phyloP scores from a whole-genome alignment of 352 stramenopile species.

The Peronospora farinosa region DNA sequence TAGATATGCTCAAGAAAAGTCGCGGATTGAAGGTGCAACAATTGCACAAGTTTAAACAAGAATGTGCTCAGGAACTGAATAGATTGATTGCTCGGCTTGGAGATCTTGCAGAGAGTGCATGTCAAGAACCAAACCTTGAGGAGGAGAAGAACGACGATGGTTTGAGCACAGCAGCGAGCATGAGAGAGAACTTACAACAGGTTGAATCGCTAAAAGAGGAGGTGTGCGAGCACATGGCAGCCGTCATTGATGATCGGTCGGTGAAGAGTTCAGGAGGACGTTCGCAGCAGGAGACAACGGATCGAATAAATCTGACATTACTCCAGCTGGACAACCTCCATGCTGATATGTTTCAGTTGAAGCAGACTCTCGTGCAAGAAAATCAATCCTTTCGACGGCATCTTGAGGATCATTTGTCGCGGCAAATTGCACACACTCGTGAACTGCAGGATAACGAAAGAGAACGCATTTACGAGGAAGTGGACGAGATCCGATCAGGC shows the following conservation, averaged over 20 bases:
- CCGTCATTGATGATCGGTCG: conserved; percentile 7
- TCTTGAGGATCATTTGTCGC: conserved; percentile 42
- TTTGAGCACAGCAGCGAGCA: conserved; percentile 2
- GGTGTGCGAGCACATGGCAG: conserved; percentile 16
- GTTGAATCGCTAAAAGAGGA: conserved; percentile 26
- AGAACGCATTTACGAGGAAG: conserved; percentile 48
- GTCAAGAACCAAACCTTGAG: conserved; percentile 10
- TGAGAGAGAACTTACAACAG: conserved; percentile 18
- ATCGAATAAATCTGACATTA: conserved; percentile 41
- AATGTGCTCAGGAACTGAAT: conserved; percentile 47
- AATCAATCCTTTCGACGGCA: conserved; percentile 41
- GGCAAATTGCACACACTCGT: conserved; percentile 43
- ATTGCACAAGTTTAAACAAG: conserved; percentile 35
- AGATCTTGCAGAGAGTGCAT: conserved; percentile 21
- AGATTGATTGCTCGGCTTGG: conserved; percentile 37
- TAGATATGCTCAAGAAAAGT: conserved; percentile 36
- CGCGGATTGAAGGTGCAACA: conserved; percentile 32
- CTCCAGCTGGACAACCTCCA: conserved; percentile 41
- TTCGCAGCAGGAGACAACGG: conserved; percentile 14
- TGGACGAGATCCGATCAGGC: conserved; percentile 58
- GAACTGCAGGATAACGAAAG: conserved; percentile 47
- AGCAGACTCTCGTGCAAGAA: conserved; percentile 44
- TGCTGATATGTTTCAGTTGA: conserved; percentile 47
- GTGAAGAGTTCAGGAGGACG: conserved; percentile 3
- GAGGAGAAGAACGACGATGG: conserved; percentile 12